Conservation (phyloP, 2,329 filamentous ascomycete genomes). For the Cordyceps tenuipes region DNA sequence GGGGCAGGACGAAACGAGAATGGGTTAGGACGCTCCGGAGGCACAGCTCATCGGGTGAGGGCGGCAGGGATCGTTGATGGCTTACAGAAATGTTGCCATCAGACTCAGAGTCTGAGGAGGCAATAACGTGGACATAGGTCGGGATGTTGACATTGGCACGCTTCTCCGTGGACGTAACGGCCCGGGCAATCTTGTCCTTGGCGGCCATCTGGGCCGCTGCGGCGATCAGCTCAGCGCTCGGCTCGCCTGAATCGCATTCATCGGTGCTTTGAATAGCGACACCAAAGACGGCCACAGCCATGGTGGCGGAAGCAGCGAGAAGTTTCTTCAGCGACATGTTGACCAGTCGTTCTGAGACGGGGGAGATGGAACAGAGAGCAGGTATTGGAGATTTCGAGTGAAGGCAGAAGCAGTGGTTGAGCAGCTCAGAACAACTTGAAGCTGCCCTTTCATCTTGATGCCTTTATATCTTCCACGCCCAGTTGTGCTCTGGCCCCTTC, state of each 20-base stretch:
- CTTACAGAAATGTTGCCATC: conserved; percentile 10
- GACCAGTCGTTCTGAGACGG: too few relatives aligned
- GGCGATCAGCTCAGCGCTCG: neutral
- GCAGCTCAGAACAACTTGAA: too few relatives aligned
- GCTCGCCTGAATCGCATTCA: neutral
- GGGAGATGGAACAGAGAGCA: too few relatives aligned
- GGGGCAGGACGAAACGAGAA: neutral
- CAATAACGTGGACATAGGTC: conserved; percentile 4
- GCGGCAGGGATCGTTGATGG: neutral
- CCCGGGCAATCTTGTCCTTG: neutral
- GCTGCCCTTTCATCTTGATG: too few relatives aligned
- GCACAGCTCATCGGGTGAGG: too few relatives aligned
- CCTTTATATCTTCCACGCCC: too few relatives aligned
- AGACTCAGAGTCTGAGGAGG: neutral
- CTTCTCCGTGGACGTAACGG: neutral
- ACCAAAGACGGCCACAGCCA: neutral
- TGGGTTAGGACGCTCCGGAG: neutral
- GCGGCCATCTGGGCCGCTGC: neutral
- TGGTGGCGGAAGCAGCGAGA: too few relatives aligned
- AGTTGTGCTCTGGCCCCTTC: too few relatives aligned
- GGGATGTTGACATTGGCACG: neutral
- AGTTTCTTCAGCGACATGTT: too few relatives aligned
- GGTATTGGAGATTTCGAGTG: too few relatives aligned
- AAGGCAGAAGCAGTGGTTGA: too few relatives aligned
- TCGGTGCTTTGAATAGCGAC: neutral